Evolutionary conservation across 108 stramenopile genomes (phyloP), one percentile per base, ranked within the genome.

Genomic region (Craspedostauros australis): DNA sequence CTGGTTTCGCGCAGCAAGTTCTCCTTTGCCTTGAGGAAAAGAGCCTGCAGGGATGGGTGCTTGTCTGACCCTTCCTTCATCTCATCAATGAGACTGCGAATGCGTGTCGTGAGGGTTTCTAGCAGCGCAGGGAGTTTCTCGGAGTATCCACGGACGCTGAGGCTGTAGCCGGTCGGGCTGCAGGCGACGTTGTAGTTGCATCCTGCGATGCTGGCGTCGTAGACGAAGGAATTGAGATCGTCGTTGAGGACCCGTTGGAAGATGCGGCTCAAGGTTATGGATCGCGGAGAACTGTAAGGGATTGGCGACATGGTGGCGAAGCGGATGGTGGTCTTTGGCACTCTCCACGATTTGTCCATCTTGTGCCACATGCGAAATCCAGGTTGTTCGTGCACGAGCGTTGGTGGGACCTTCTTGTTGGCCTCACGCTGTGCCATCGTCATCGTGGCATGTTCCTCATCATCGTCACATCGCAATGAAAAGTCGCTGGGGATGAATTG

Each of bases 161-260:
- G 43, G 5, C 70, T 62, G 40, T 72, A 84, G n/a, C 82, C 83
- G 32, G 68, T 62, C 7, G 87, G 88, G 20, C 66, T 46, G 43
- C 79, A 75, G 9, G 50, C 52, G 1, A 93, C 74, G 1, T 82
- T 57, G 54, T 88, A 88, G 55, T 66, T 83, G 56, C 85, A 84
- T 4, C 91, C 91, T 4, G 91, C 91, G 6, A 93, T 39, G 39
- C 76, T 78, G n/a, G 91, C 91, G 65, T 93, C 91, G 50, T 93
- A 93, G 0, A 87, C 79, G 41, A 72, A 84, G 0, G 78, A 82
- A 39, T 93, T 93, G 28, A 93, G 54, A 60, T 88, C 88, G 46
- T 93, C 92, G 11, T 68, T 85, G 47, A 93, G 54, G 6, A 93
- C 75, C 39, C 80, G 66, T 48, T 84, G 76, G 48, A 78, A 93